phyloP scores from a whole-genome alignment of 2,329 filamentous ascomycete species.

The Macroventuria anomochaeta region DNA sequence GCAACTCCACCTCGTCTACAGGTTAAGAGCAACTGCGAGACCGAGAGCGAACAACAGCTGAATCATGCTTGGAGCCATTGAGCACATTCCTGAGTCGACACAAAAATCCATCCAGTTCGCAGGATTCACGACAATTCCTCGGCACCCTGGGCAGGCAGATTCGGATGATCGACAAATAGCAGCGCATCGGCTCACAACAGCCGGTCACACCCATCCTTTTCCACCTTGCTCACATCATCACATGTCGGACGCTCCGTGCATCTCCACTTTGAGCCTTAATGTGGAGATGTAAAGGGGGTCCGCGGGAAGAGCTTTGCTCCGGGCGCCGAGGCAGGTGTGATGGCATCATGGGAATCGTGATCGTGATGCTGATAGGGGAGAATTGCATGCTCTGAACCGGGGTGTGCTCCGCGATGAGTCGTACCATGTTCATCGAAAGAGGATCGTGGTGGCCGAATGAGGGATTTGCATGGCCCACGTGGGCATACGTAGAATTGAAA shows the following conservation, averaged over 20 bases:
- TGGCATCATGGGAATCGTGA: slow-evolving; percentile 9
- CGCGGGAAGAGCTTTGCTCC: slow-evolving; percentile 1
- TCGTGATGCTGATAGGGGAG: background rate
- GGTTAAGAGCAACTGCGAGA: background rate
- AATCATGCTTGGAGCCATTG: background rate
- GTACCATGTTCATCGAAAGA: background rate
- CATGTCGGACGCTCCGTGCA: slow-evolving; percentile 3
- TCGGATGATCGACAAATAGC: slow-evolving; percentile 12
- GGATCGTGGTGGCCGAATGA: background rate
- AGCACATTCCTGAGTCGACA: background rate
- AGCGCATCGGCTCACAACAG: background rate
- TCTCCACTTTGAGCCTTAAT: background rate
- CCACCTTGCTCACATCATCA: slow-evolving; percentile 3
- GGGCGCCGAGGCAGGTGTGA: background rate
- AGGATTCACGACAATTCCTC: background rate
- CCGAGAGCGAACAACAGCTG: background rate
- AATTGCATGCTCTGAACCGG: slow-evolving; percentile 4
- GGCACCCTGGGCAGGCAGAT: slow-evolving; percentile 1
- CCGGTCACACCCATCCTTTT: background rate
- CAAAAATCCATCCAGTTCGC: background rate
- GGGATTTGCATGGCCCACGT: background rate
- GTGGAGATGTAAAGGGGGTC: background rate
- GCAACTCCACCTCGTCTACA: background rate
- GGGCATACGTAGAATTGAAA: background rate
- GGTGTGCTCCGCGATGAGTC: slow-evolving; percentile 1